Evolutionary conservation across 1,139 yeast genomes (phyloP).

Genomic region (Diutina ranongensis): DNA sequence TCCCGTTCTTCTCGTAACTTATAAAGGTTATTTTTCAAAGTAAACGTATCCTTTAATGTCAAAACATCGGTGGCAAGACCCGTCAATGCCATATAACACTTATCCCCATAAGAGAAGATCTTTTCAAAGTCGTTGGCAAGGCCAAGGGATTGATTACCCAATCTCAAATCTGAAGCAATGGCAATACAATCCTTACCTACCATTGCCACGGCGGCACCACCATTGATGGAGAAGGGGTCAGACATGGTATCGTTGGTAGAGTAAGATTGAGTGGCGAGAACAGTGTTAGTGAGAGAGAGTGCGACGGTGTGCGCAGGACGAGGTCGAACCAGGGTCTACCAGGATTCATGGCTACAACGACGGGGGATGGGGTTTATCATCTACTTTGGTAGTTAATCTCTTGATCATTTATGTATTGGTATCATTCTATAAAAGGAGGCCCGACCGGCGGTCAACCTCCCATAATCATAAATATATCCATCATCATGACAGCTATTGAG

Average conservation of each 20-base stretch:
- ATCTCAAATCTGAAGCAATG: slow-evolving; percentile 87
- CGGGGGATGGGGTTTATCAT: no score
- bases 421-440: no score
- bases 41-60: slow-evolving; percentile 71
- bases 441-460: no score
- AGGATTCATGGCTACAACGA: no score
- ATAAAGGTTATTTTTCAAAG: slow-evolving; percentile 79
- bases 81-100: slow-evolving; percentile 81
- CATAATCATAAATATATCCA: no score
- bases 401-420: no score
- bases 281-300: no score
- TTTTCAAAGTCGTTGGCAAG: slow-evolving; percentile 89
- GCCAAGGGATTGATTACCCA: slow-evolving; percentile 91
- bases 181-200: slow-evolving; percentile 97
- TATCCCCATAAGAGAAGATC: slow-evolving; percentile 68
- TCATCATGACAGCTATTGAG: no score
- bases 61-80: slow-evolving; percentile 93
- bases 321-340: no score
- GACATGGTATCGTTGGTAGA: slow-evolving; percentile 20
- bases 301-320: background rate
- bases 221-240: slow-evolving; percentile 39
- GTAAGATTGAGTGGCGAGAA: background rate
- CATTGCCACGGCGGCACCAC: slow-evolving; percentile 98
- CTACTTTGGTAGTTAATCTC: no score
- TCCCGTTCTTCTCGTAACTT: slow-evolving; percentile 83